phyloP scores from a whole-genome alignment of 2,329 filamentous ascomycete species.

The Colletotrichum musicola region DNA sequence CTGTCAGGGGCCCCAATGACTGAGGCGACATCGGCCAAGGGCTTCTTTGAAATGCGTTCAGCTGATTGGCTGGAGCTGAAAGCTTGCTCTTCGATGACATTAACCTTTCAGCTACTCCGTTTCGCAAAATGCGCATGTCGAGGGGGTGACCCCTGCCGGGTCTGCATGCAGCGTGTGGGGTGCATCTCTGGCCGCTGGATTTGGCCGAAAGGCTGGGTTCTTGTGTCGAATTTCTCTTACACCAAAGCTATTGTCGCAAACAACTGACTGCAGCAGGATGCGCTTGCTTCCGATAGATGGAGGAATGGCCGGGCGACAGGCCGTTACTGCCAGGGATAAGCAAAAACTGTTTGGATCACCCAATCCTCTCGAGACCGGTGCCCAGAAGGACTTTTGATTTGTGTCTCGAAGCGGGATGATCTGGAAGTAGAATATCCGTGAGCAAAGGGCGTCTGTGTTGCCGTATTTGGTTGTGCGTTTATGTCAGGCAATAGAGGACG shows the following conservation, averaged over 20 bases:
- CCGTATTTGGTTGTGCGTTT: neutral
- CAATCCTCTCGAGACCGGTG: neutral
- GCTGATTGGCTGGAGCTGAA: slow-evolving; percentile 39
- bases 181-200: slow-evolving; percentile 34
- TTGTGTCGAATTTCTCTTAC: slow-evolving; percentile 37
- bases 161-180: slow-evolving; percentile 38
- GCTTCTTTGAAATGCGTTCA: slow-evolving; percentile 40
- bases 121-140: slow-evolving; percentile 34
- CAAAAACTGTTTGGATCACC: neutral
- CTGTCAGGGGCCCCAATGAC: slow-evolving; percentile 29
- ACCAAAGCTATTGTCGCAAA: slow-evolving; percentile 31
- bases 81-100: slow-evolving; percentile 40
- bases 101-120: slow-evolving; percentile 38
- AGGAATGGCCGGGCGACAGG: neutral
- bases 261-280: slow-evolving; percentile 8
- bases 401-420: neutral
- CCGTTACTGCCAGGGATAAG: slow-evolving; percentile 6
- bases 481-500: neutral
- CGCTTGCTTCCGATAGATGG: neutral
- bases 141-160: slow-evolving; percentile 31
- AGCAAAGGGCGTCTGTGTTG: neutral
- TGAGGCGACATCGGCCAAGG: slow-evolving; percentile 41
- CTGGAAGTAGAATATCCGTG: neutral
- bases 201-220: slow-evolving; percentile 35
- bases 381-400: neutral